Base-by-base conservation (phyloP, 768 basidiomycete genomes). In the Mycena haematopus region DNA sequence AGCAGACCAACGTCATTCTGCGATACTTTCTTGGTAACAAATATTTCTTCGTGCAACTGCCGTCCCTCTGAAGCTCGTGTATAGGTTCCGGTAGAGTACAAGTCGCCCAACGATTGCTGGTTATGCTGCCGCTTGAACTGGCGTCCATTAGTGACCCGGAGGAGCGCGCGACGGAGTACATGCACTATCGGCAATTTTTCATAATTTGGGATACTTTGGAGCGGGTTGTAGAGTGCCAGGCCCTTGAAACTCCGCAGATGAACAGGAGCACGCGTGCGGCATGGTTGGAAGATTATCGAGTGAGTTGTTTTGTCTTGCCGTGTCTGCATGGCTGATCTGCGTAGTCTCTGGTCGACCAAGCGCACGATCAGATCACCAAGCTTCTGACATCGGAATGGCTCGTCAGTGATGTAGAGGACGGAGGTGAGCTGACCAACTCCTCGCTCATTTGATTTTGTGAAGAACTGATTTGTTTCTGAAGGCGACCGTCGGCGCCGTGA, bases 1-100 rank as follows among this genome's bases (percentile, higher is more conserved):
- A 91, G 70, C 93, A 95, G 69, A 88, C 93, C 1, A 96, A 96
- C 60, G 89, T 91, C 42, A 91, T 97, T 61, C 72, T 95, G 59
- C 87, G 96, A 17, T 95, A 94, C 72, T 93, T 97, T 80, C 84
- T 99, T 24, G 88, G 96, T 95, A 71, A 11, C 19, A 19, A 42
- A 42, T 36, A 19, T 8, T 4, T n/a, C 10, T 21, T 19, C 9
- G 9, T 31, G 9, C 29, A 31, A 31, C 6, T 31, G 29, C 29
- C 33, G 21, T 35, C 22, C n/a, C 27, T 9, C 38, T 19, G 25
- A 53, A 8, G 22, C 15, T 27, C 24, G 31, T 24, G 25, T 15
- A 8, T 65, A 94, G 93, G 84, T 21, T 80, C 84, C n/a, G 93
- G 93, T 3, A 83, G 92, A 24, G 82, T 93, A 2, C 80, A 87